These are phyloP conservation scores for Harringtonia aguacate DNA, from an alignment of 2,329 filamentous ascomycete species.

Conservation along the genomic window DNA sequence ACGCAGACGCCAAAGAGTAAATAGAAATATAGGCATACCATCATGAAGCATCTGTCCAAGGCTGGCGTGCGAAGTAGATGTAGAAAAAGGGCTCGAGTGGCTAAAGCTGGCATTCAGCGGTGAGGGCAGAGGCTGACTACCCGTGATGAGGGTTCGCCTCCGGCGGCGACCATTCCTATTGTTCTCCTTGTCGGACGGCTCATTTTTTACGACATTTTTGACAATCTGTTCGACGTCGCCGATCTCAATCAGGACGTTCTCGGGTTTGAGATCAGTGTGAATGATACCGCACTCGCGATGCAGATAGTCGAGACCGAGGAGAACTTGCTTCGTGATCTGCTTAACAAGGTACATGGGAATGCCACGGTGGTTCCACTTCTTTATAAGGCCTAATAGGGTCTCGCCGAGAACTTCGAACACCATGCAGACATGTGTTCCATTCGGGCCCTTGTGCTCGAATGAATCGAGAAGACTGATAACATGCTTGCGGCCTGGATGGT, in stretches of 20 bases:
- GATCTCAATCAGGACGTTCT: constrained; percentile 98
- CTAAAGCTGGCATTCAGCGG: constrained; percentile 89
- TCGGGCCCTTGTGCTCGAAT: constrained; percentile 94
- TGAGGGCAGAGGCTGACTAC: constrained; percentile 90
- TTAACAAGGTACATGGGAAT: constrained; percentile 96
- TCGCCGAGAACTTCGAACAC: constrained; percentile 97
- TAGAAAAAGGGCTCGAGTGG: constrained; percentile 59
- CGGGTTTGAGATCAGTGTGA: constrained; percentile 93
- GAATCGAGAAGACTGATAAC: constrained; percentile 94
- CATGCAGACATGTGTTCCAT: constrained; percentile 97
- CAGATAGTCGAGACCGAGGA: constrained; percentile 89
- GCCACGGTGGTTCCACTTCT: constrained; percentile 95
- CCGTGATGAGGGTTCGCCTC: constrained; percentile 88
- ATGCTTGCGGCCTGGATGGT: constrained; percentile 87
- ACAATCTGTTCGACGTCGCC: constrained; percentile 98
- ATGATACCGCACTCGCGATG: constrained; percentile 98
- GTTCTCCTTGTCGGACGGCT: constrained; percentile 66
- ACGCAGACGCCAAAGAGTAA: background rate
- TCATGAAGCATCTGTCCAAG: constrained; percentile 79
- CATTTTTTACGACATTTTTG: constrained; percentile 85
- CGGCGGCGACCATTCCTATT: constrained; percentile 85
- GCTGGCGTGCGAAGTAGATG: constrained; percentile 58
- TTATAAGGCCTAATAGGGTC: constrained; percentile 89
- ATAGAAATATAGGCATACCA: constrained; percentile 4
- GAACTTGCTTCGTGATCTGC: constrained; percentile 96